Conservation (phyloP, 169 alveolate species). For the Eimeria necatrix region DNA sequence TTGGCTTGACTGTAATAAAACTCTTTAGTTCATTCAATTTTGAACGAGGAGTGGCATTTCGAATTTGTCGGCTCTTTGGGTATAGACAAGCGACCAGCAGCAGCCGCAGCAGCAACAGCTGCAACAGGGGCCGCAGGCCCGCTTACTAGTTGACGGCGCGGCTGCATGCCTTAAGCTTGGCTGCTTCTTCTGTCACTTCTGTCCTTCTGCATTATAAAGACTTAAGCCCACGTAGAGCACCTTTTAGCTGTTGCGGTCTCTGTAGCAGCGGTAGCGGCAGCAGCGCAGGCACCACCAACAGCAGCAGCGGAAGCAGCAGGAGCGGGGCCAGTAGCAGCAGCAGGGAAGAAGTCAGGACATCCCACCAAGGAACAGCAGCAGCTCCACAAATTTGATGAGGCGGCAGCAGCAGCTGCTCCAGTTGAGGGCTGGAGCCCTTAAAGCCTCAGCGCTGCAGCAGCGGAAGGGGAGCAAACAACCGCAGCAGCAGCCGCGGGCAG, state of each 20-base stretch:
- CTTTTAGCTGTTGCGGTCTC: not conserved
- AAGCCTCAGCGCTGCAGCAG: no score
- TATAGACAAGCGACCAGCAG: no score
- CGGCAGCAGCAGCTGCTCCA: slow-evolving; percentile 5
- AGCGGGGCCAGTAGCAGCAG: not conserved
- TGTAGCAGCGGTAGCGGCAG: not conserved
- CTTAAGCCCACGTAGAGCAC: not conserved
- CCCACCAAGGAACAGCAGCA: not conserved
- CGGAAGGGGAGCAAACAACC: not conserved
- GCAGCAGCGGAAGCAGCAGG: not conserved
- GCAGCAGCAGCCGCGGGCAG: not conserved
- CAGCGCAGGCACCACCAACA: not conserved
- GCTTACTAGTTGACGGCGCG: no score
- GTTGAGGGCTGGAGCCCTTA: not conserved
- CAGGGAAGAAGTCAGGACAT: not conserved
- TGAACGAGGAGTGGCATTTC: no score
- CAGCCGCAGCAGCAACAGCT: no score
- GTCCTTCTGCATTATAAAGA: no score
- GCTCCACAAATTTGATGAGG: not conserved
- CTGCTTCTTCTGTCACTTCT: no score
- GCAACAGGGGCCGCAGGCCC: no score
- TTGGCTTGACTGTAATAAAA: no score
- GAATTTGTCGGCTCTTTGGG: no score
- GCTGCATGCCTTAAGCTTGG: no score
- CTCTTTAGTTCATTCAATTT: no score